These are phyloP conservation scores for Sporisorium scitamineum DNA, from an alignment of 1,284 basidiomycete genomes.

Conservation along the genomic window DNA sequence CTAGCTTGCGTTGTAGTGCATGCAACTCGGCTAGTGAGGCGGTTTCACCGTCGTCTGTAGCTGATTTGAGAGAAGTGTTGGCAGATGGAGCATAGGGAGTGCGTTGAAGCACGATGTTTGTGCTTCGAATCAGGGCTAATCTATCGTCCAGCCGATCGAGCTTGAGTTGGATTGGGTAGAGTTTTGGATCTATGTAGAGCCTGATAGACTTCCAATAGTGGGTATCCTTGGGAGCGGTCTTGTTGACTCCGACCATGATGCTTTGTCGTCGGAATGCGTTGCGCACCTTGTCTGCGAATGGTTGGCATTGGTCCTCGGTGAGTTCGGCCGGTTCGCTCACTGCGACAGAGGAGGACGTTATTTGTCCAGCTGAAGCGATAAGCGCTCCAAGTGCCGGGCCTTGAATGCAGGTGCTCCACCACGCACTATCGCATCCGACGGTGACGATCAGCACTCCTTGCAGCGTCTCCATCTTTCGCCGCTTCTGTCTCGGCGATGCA, in stretches of 20 bases:
- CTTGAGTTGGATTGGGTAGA: slow-evolving; percentile 9
- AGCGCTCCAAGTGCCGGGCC: background rate
- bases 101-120: slow-evolving; percentile 6
- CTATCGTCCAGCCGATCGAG: slow-evolving; percentile 6
- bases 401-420: slow-evolving; percentile 23
- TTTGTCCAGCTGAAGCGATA: background rate
- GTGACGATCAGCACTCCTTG: background rate
- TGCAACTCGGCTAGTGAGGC: slow-evolving; percentile 1
- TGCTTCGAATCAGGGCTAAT: slow-evolving; percentile 10
- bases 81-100: background rate
- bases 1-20: slow-evolving; percentile 18
- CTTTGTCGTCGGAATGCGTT: slow-evolving; percentile 10
- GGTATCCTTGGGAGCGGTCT: background rate
- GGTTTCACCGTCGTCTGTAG: background rate
- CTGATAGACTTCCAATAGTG: slow-evolving; percentile 12
- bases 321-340: background rate
- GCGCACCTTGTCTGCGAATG: slow-evolving; percentile 12
- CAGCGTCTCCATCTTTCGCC: background rate
- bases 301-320: background rate
- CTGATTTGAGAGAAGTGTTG: background rate
- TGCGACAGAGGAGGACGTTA: background rate
- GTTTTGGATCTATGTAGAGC: slow-evolving; percentile 21
- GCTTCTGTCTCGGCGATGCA: background rate
- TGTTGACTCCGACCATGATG: slow-evolving; percentile 20
- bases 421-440: slow-evolving; percentile 18